Evolutionary conservation across 1,139 yeast genomes (phyloP), one percentile per base, ranked within the genome.

Genomic region (Blastobotrys buckinghamii): DNA sequence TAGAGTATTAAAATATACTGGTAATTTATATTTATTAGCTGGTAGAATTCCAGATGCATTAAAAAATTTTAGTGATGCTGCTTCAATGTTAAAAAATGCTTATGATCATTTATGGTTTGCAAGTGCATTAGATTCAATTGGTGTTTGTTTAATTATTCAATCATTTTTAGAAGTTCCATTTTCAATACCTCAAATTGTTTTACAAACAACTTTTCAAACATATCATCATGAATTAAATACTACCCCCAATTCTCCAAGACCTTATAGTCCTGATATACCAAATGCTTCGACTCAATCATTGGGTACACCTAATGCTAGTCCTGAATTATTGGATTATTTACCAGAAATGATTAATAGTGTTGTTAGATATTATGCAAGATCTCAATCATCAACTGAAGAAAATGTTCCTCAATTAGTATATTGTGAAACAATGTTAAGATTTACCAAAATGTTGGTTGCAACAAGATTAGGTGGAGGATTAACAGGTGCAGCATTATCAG

Each of bases 101-200:
- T 82, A 81, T 45, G 98, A 92, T 64, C 77, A 78, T 59, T 69
- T 92, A 19, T 92, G 98, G 98, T 73, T 87, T 26, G 97, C 84
- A 0, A 83, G 92, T 39, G 81, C 96, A 0, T 63, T 90, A 19
- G 97, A 89, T 59, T 89, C 94, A 0, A 69, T 89, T 10, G 84
- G 84, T 0, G 78, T 86, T 1, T 77, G 87, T 54, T 65, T 84
- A 38, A 67, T 84, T 8, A 65, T 89, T 47, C 69, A 87, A 40
- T 74, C 82, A 13, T 81, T 75, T 56, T 64, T 83, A 16, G 81
- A 79, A 29, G 71, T 76, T 0, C 75, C 84, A 0, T 81, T 77
- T 52, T 81, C 79, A 47, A 66, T 88, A 35, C 90, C 92, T 1
- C 73, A 70, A 1, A 61, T 73, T 6, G 66, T 80, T 2, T 55